Evolutionary conservation across 2,329 filamentous ascomycete species (phyloP).

Genomic region (Fusarium buxicola): DNA sequence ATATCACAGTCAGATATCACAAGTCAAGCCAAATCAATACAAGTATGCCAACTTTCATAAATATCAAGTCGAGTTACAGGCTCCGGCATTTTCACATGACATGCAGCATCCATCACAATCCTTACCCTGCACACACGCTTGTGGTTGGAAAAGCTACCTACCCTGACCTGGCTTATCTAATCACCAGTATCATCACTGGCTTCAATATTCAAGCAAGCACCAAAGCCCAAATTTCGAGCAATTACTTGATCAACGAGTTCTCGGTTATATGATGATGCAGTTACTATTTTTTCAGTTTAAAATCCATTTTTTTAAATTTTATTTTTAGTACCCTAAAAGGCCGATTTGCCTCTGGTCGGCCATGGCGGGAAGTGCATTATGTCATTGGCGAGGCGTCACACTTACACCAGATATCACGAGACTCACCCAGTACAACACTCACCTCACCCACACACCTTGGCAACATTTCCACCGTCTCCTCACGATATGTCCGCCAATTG

Average conservation of each 20-base stretch:
- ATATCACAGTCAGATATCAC: background rate
- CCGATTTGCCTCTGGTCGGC: background rate
- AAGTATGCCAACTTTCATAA: background rate
- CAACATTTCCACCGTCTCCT: background rate
- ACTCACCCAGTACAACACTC: slow-evolving; percentile 5
- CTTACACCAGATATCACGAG: slow-evolving; percentile 28
- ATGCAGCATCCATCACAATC: background rate
- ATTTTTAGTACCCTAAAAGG: too few relatives aligned
- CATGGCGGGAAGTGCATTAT: slow-evolving; percentile 24
- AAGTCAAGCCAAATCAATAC: background rate
- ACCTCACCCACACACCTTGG: background rate
- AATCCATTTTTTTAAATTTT: too few relatives aligned
- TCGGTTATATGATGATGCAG: too few relatives aligned
- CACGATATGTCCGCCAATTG: background rate
- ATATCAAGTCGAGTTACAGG: background rate
- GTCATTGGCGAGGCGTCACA: slow-evolving; percentile 28
- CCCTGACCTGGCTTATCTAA: slow-evolving; percentile 36
- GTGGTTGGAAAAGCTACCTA: slow-evolving; percentile 2
- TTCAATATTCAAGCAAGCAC: too few relatives aligned
- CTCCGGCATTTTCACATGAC: slow-evolving; percentile 4
- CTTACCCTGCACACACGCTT: slow-evolving; percentile 28
- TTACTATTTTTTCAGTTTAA: too few relatives aligned
- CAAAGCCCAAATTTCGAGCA: background rate
- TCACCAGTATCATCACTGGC: slow-evolving; percentile 2
- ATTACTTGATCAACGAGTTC: too few relatives aligned